Evolutionary conservation across 163 green algal genomes (phyloP), one percentile per base, ranked within the genome.

Genomic region (Prototheca stagnorum): DNA sequence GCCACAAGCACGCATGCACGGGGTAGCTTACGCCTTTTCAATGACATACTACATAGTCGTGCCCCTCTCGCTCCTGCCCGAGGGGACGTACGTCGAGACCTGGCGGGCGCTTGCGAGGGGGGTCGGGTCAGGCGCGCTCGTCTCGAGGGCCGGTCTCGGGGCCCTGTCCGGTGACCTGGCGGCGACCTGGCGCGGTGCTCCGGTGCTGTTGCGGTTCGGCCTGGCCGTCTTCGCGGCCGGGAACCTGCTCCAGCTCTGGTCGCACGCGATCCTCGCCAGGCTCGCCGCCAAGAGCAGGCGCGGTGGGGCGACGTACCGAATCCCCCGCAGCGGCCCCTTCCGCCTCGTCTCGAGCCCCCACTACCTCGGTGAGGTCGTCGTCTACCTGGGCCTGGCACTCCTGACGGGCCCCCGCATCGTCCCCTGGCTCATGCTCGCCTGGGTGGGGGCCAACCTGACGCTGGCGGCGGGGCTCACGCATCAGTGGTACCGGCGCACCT

Each of bases 281-380:
- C 44, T 83, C 40, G 23, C 24, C 1, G 11, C 3, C 2, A 37
- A 22, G 2, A 17, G 14, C 19, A 24, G 25, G 37, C 39, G 26
- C 15, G 19, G 39, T 15, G 23, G 28, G 39, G 11, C 34, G 6
- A 20, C 33, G 14, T 79, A 79, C 56, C 43, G 4, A 24, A 65
- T 77, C 11, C 70, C 71, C 2, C 11, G 26, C 5, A n/a, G n/a
- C n/a, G n/a, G n/a, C n/a, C n/a, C n/a, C n/a, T n/a, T n/a, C n/a
- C n/a, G n/a, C n/a, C n/a, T n/a, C 56, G 67, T 86, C 36, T 82
- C 73, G 6, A 88, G 81, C 40, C 82, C 82, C 0, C 82, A 92
- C 60, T 92, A 92, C 60, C 57, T 88, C 12, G 82, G 51, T 1
- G 82, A 92, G 51, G 70, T 92, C n/a, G 48, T 90, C 2, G 77